phyloP scores from a whole-genome alignment of 2,329 filamentous ascomycete genomes.

The Alternaria incomplexa region DNA sequence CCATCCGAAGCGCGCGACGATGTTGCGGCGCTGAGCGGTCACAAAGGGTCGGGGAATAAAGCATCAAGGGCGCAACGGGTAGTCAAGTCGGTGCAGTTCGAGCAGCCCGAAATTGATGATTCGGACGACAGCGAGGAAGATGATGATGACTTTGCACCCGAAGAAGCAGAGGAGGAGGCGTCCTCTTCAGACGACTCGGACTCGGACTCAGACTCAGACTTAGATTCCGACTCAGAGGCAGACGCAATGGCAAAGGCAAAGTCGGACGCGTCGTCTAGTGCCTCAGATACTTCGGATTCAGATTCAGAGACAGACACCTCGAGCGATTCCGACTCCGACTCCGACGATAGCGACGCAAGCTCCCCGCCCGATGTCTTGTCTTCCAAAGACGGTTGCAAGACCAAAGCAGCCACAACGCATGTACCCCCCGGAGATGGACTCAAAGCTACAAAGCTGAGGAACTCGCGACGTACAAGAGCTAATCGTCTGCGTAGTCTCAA shows the following conservation, averaged over 20 bases:
- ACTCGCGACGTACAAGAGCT: conserved; percentile 59
- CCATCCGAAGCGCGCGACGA: background rate
- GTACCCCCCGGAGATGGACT: conserved; percentile 59
- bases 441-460: conserved; percentile 60
- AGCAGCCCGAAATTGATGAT: conserved; percentile 15
- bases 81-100: conserved; percentile 34
- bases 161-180: conserved; percentile 18
- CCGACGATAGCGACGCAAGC: conserved; percentile 47
- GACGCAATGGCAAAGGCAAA: conserved; percentile 21
- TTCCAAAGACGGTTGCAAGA: conserved; percentile 21
- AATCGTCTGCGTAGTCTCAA: conserved; percentile 61
- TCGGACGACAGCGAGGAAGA: conserved; percentile 23
- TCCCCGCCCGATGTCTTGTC: conserved; percentile 31
- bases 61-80: background rate
- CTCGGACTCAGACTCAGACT: conserved; percentile 34
- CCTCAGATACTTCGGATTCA: conserved; percentile 30
- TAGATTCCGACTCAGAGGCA: conserved; percentile 13
- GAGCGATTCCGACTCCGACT: conserved; percentile 49
- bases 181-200: conserved; percentile 17
- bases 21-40: background rate
- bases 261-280: conserved; percentile 11
- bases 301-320: conserved; percentile 20
- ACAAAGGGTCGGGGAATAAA: background rate
- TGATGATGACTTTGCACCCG: conserved; percentile 38
- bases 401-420: background rate